Evolutionary conservation across 106 monocot species (phyloP).

Genomic region (Dioscorea dumetorum): DNA sequence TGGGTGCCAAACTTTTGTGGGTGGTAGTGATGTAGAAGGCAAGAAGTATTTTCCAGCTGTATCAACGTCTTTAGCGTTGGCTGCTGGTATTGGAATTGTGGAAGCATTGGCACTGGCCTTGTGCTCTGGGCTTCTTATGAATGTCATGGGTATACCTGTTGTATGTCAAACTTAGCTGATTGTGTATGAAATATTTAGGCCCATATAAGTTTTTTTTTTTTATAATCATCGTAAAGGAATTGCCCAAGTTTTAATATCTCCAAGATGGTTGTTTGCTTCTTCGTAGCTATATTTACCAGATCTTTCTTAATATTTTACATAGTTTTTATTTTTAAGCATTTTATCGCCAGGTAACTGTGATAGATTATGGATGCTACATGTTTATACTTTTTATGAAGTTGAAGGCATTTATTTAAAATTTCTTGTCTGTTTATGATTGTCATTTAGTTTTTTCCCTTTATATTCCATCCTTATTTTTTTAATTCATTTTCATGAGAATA

Average conservation of each 20-base stretch:
- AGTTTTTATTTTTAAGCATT: too few species aligned
- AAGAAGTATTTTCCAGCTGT: slow-evolving; percentile 78
- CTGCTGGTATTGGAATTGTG: slow-evolving; percentile 69
- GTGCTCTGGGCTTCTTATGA: slow-evolving; percentile 60
- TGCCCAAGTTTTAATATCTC: too few species aligned
- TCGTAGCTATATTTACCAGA: too few species aligned
- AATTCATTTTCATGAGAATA: too few species aligned
- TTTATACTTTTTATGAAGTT: too few species aligned
- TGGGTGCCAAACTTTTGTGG: not conserved
- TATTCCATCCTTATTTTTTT: too few species aligned
- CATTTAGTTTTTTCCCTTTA: not conserved
- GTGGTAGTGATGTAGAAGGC: slow-evolving; percentile 5
- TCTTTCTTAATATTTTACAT: too few species aligned
- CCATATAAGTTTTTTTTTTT: not conserved
- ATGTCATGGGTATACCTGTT: slow-evolving; percentile 77
- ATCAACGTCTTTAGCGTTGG: slow-evolving; percentile 78
- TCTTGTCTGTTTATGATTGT: not conserved
- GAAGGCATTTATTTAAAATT: not conserved
- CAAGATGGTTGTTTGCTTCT: too few species aligned
- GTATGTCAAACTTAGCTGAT: slow-evolving; percentile 44
- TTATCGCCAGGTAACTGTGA: too few species aligned
- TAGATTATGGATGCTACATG: too few species aligned
- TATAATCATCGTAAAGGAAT: too few species aligned
- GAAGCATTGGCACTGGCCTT: slow-evolving; percentile 52
- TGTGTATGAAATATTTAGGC: not conserved